Percentiles rank a stretch among this genome's conserved stretches.
Conservation (phyloP, 768 basidiomycete species). For the Solioccasus polychromus region DNA sequence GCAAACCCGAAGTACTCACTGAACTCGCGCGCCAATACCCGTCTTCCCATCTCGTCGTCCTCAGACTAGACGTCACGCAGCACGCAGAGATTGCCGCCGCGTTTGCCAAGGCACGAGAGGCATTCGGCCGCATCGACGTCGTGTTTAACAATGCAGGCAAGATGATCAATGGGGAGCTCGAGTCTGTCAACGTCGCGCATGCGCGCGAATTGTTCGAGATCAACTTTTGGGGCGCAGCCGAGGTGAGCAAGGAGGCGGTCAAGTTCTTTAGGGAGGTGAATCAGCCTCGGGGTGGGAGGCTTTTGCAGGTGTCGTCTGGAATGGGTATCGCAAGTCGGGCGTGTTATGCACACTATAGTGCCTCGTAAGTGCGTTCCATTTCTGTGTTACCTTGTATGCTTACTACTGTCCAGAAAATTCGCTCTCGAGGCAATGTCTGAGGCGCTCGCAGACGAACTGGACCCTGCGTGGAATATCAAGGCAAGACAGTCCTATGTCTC, state of each 20-base stretch:
- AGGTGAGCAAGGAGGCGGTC: slow-evolving; percentile 30
- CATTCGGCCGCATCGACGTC: slow-evolving; percentile 36
- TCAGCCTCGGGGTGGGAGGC: slow-evolving; percentile 35
- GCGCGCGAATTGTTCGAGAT: slow-evolving; percentile 36
- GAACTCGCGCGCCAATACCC: slow-evolving; percentile 25
- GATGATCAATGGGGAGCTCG: slow-evolving; percentile 31
- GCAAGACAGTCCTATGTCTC: background rate
- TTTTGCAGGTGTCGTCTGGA: slow-evolving; percentile 38
- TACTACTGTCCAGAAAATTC: background rate
- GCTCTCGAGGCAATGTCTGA: slow-evolving; percentile 19
- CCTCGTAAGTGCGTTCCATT: slow-evolving; percentile 19
- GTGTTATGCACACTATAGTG: slow-evolving; percentile 19
- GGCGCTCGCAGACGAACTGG: slow-evolving; percentile 7
- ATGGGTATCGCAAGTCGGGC: slow-evolving; percentile 25
- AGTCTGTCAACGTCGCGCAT: slow-evolving; percentile 27
- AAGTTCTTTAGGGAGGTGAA: slow-evolving; percentile 38
- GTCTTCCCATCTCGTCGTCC: slow-evolving; percentile 25
- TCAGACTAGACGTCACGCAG: slow-evolving; percentile 33
- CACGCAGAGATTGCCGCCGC: slow-evolving; percentile 22
- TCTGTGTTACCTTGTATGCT: background rate
- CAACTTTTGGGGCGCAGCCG: slow-evolving; percentile 34
- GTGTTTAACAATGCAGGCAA: slow-evolving; percentile 38
- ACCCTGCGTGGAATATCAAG: slow-evolving; percentile 21
- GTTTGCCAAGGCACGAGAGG: slow-evolving; percentile 23
- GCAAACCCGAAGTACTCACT: slow-evolving; percentile 33